A percentile compares a stretch with the other conserved stretches of the same genome.
phyloP scores from a whole-genome alignment of 1,139 yeast genomes.

The Lodderomyces jiufengensis region DNA sequence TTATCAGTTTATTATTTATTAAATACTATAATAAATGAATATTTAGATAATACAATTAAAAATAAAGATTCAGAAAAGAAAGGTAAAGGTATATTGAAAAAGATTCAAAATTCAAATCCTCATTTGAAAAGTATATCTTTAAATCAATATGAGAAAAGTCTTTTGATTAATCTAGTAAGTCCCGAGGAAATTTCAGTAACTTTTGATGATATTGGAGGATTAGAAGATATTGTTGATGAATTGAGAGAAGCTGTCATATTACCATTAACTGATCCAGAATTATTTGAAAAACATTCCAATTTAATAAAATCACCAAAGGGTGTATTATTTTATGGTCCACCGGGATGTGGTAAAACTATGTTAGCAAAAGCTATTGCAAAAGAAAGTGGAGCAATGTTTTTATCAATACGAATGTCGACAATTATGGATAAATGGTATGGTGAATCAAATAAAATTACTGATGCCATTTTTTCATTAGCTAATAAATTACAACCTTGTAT shows the following conservation, averaged over 20 bases:
- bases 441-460: slow-evolving; percentile 89
- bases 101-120: slow-evolving; percentile 57
- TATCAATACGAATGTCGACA: slow-evolving; percentile 89
- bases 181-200: slow-evolving; percentile 78
- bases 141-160: slow-evolving; percentile 73
- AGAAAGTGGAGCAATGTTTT: slow-evolving; percentile 88
- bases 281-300: slow-evolving; percentile 59
- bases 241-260: slow-evolving; percentile 82
- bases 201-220: slow-evolving; percentile 85
- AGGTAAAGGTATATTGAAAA: slow-evolving; percentile 60
- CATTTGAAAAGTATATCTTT: slow-evolving; percentile 51
- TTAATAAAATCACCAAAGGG: slow-evolving; percentile 91
- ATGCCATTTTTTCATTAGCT: slow-evolving; percentile 89
- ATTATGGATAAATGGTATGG: slow-evolving; percentile 99
- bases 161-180: slow-evolving; percentile 73
- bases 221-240: slow-evolving; percentile 77
- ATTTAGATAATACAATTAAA: slow-evolving; percentile 45
- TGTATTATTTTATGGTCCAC: slow-evolving; percentile 90
- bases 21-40: slow-evolving; percentile 54
- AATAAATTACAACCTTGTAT: slow-evolving; percentile 90
- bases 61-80: slow-evolving; percentile 65
- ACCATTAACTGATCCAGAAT: slow-evolving; percentile 74
- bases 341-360: slow-evolving; percentile 98
- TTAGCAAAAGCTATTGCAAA: slow-evolving; percentile 92
- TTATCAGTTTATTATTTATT: slow-evolving; percentile 72